These are phyloP conservation scores for Wallacemonas sp. DNA, from an alignment of 208 protist species.

Conservation along the genomic window DNA sequence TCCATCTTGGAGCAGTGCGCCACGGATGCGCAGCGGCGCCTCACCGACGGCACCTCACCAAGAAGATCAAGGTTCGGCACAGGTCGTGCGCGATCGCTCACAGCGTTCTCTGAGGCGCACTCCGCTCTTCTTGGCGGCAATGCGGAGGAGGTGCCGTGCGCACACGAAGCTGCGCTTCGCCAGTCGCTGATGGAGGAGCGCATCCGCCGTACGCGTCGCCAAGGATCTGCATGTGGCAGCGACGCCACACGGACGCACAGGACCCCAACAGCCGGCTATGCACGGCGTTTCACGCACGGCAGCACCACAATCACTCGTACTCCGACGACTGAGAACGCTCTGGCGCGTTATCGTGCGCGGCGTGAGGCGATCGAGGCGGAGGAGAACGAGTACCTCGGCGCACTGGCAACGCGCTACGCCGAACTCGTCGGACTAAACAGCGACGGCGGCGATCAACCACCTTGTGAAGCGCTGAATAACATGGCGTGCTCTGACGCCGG, in stretches of 20 bases:
- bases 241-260: no score
- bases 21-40: background rate
- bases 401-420: background rate
- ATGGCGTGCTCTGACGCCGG: background rate
- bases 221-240: background rate
- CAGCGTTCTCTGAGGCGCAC: background rate
- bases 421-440: background rate
- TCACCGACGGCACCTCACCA: no score
- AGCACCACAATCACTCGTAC: no score
- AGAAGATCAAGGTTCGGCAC: no score
- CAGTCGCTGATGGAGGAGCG: conserved; percentile 11
- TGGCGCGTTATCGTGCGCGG: background rate
- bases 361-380: conserved; percentile 11
- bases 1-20: background rate
- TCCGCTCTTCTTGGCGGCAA: background rate
- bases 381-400: background rate
- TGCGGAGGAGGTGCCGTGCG: background rate
- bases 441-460: no score
- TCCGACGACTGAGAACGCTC: background rate
- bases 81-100: no score
- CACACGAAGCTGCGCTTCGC: background rate
- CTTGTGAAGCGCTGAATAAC: no score
- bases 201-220: background rate
- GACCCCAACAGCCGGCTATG: no score
- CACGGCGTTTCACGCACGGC: no score